Percentiles rank a stretch among this genome's conserved stretches.
Conservation (phyloP, 768 basidiomycete species). For the Mycena pura region DNA sequence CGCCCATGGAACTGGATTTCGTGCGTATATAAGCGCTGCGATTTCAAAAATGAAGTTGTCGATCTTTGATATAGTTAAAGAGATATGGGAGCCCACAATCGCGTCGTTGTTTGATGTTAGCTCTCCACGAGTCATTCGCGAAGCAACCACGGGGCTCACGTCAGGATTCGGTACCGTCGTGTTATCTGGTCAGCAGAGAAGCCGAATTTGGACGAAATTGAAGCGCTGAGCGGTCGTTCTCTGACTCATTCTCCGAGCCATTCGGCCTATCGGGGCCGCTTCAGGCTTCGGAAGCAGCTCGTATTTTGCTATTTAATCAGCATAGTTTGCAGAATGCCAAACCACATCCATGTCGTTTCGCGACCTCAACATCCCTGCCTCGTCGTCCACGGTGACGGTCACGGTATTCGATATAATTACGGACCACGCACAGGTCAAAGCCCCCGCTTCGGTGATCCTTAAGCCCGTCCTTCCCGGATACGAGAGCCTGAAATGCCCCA, state of each 20-base stretch:
- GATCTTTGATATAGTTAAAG: no score
- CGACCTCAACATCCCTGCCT: background rate
- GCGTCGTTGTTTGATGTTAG: background rate
- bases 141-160: no score
- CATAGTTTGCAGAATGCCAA: no score
- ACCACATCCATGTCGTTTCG: background rate
- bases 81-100: background rate
- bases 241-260: no score
- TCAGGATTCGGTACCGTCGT: no score
- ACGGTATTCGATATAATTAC: slow-evolving; percentile 18
- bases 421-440: background rate
- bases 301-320: no score
- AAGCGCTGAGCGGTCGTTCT: no score
- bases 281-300: no score
- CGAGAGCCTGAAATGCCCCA: slow-evolving; percentile 18
- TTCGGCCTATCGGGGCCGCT: no score
- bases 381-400: slow-evolving; percentile 21
- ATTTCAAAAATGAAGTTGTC: background rate
- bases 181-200: no score
- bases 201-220: no score
- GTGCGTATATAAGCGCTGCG: background rate
- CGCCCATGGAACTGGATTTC: background rate
- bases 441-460: slow-evolving; percentile 19
- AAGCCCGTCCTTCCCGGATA: slow-evolving; percentile 16
- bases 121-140: background rate